Evolutionary conservation across 345 rosid species (phyloP), one percentile per base, ranked within the genome.

Genomic region (Boechera retrofracta): DNA sequence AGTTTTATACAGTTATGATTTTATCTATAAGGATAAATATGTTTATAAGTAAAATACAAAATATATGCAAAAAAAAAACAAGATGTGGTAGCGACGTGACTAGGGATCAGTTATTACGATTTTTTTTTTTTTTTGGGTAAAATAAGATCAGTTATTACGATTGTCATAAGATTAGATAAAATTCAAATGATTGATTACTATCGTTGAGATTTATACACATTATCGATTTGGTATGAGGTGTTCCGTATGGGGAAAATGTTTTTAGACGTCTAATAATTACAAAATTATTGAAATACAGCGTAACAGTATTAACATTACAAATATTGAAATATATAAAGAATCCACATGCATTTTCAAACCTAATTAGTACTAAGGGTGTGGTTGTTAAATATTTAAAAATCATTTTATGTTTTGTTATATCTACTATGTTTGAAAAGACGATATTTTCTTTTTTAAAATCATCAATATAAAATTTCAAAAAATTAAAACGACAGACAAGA

Each of bases 61-160:
- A 41, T 36, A 56, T 4, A 61, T 0, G 44, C 29, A 16, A 33
- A 18, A 21, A 51, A 33, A 12, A 0, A 42, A n/a, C 16, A 16
- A 69, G 54, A 5, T 10, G 72, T 74, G 71, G 65, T 47, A 28
- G 51, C 18, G 78, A 74, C 72, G 72, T 74, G 78, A 74, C 29
- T 3, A 42, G 41, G 57, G 51, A 65, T 24, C 48, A 56, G 38
- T 33, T 54, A 54, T 18, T 64, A 31, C 16, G 16, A 16, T 16
- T 16, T 16, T 16, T 16, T 16, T 16, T 16, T 16, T 16, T 16
- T 16, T 16, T 16, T 16, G 16, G 16, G 16, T 16, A 16, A 16
- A 16, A 16, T 16, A 16, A 16, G 16, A 16, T 16, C 16, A 16
- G 16, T 16, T 16, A 16, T 16, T 16, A 16, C 24, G 71, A 42